phyloP scores from a whole-genome alignment of 2,329 filamentous ascomycete species.

The Truncatella angustata region DNA sequence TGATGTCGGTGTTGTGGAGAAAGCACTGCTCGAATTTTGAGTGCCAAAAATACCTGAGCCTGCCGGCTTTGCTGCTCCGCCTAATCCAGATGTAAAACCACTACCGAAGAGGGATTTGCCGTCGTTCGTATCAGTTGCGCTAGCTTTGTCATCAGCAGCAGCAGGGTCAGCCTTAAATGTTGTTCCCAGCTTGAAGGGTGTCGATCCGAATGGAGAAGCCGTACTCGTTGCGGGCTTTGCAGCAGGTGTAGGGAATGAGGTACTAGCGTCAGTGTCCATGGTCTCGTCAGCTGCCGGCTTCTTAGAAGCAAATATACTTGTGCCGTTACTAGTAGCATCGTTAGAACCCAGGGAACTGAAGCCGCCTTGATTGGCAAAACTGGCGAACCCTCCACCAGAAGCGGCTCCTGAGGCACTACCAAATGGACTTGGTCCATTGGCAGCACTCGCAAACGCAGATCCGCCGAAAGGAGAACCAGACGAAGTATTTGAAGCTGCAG shows the following conservation, averaged over 20 bases:
- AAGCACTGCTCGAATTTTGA: constrained; percentile 17
- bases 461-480: constrained; percentile 52
- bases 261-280: constrained; percentile 30
- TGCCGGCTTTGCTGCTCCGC: constrained; percentile 39
- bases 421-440: constrained; percentile 15
- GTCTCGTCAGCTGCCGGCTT: constrained; percentile 33
- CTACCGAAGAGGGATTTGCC: constrained; percentile 57
- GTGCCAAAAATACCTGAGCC: constrained; percentile 27
- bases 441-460: constrained; percentile 39
- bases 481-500: constrained; percentile 32
- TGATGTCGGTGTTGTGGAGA: constrained; percentile 49
- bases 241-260: constrained; percentile 36
- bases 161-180: constrained; percentile 65
- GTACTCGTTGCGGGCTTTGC: constrained; percentile 34
- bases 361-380: constrained; percentile 53
- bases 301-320: constrained; percentile 38
- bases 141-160: constrained; percentile 57
- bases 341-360: constrained; percentile 49
- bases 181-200: constrained; percentile 64
- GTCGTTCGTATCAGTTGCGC: constrained; percentile 39
- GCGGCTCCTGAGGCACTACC: constrained; percentile 12
- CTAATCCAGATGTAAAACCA: constrained; percentile 59
- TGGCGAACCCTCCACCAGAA: constrained; percentile 33
- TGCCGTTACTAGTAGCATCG: constrained; percentile 27
- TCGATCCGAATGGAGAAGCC: constrained; percentile 41